A percentile compares a stretch with the other conserved stretches of the same genome.
Conservation (phyloP, 306 rosid species). For the Citrullus mucosospermus region DNA sequence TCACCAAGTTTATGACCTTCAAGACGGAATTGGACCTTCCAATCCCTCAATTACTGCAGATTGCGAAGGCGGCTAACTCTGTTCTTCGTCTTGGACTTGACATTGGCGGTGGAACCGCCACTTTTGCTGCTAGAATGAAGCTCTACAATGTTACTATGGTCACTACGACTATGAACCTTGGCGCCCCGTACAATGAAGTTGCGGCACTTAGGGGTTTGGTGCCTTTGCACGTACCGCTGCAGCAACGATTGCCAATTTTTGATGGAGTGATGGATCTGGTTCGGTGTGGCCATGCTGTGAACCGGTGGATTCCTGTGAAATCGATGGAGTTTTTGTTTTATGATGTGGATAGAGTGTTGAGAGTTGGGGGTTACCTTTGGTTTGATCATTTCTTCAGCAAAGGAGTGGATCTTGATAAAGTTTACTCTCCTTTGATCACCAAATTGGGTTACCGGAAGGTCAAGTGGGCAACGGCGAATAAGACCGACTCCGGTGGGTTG, state of each 20-base stretch:
- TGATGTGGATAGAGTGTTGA: constrained; percentile 74
- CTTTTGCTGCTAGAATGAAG: constrained; percentile 83
- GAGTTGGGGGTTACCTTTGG: constrained; percentile 90
- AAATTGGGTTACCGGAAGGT: constrained; percentile 82
- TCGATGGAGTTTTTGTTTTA: constrained; percentile 70
- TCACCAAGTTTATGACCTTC: constrained; percentile 26
- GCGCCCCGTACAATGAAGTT: constrained; percentile 66
- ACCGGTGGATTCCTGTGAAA: constrained; percentile 77
- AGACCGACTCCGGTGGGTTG: constrained; percentile 43
- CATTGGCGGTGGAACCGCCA: constrained; percentile 77
- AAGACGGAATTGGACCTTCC: constrained; percentile 75
- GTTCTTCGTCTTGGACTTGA: constrained; percentile 70
- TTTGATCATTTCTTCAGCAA: constrained; percentile 81
- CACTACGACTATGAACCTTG: constrained; percentile 78
- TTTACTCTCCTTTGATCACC: constrained; percentile 63
- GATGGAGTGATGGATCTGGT: constrained; percentile 80
- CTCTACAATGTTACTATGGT: constrained; percentile 54
- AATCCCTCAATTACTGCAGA: constrained; percentile 53
- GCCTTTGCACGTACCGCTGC: constrained; percentile 83
- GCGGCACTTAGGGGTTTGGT: constrained; percentile 73
- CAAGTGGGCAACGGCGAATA: constrained; percentile 75
- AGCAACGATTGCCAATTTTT: constrained; percentile 77
- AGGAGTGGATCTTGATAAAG: constrained; percentile 56
- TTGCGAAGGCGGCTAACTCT: constrained; percentile 48
- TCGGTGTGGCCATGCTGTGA: constrained; percentile 89